Evolutionary conservation across 106 monocot genomes (phyloP), one percentile per base, ranked within the genome.

Genomic region (Acanthochlamys bracteata): DNA sequence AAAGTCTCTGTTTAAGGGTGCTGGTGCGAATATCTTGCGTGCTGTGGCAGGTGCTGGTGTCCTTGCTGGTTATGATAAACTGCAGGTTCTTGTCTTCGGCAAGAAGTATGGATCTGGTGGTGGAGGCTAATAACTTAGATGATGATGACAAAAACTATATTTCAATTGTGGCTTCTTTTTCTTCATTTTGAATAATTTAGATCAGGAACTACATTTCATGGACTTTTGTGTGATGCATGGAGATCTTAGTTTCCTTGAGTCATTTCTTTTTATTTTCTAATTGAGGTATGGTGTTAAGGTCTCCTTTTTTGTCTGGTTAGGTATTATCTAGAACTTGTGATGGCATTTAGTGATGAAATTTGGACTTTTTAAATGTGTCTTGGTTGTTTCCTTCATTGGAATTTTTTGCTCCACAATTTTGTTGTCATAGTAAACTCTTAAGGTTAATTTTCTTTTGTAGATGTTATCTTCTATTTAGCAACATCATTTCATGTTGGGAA

Each of bases 101-200:
- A 71, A 77, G 67, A 77, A 77, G 65, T 77, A 77, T 53, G 66
- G 77, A 39, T 77, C 77, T 42, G 76, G 71, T 10, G 73, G 72
- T 40, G 65, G 58, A 3, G 39, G 61, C 41, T 41, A 41, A 61
- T 20, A 19, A 10, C 41, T 33, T 49, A 49, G 26, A 27, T 61
- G 61, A 61, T 61, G 61, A 61, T 61, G 41, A n/a, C 20, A 61
- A 61, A 15, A 41, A 61, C 55, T 20, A 20, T 19, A 19, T 0
- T 20, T 55, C n/a, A 10, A 20, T 55, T 55, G 22, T 55, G 20
- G 12, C 20, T 10, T 55, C n/a, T 55, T 55, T 55, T 55, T 10
- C 20, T 9, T 20, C 55, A 33, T 20, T 55, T 55, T 21, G 55
- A 55, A 55, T 55, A 55, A 55, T 20, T 10, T 20, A 20, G 22